Base-by-base conservation (phyloP, 2,329 filamentous ascomycete species). In the Sarocladium strictum region DNA sequence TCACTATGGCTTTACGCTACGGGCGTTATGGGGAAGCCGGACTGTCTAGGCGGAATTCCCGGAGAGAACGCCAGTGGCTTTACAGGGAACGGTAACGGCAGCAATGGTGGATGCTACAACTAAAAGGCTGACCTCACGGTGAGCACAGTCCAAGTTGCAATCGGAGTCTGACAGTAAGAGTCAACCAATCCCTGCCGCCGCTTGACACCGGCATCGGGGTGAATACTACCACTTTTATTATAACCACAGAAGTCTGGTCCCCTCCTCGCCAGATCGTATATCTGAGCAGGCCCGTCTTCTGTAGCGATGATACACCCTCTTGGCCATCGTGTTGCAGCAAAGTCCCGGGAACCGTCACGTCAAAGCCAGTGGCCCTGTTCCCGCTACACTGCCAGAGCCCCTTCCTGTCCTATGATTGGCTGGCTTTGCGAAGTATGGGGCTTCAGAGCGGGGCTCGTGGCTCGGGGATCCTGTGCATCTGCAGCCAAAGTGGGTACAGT, bases 381-480 rank as follows among this genome's bases (percentile, higher is more conserved):
- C 15, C 4, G 40, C 10, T 19, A 23, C n/a, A 21, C 40, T 43
- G 17, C 40, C 40, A 9, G 15, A 9, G 10, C 4, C 40, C 40
- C 3, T 6, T 21, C 9, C 15, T 17, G 15, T 24, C 21, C 6
- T 17, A 6, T 47, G 43, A 47, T 47, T 47, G 43, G 43, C 24
- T 27, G 3, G 5, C 9, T 5, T 29, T n/a, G 27, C 47, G 6
- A 26, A 33, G 14, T 17, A 4, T 17, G 47, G 17, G 24, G 27
- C 29, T 21, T 9, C 47, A 32, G 15, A 23, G 47, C 29, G 47
- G 47, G 47, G 47, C 47, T 3, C 5, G 7, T 7, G 10, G 3
- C 29, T 23, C 27, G 47, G 47, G 27, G 47, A 51, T 51, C 47
- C 23, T 51, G 47, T n/a, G 21, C 43, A 27, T 47, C 43, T 47